Evolutionary conservation across 1,284 basidiomycete species (phyloP).

Genomic region (Bondarzewia mesenterica): DNA sequence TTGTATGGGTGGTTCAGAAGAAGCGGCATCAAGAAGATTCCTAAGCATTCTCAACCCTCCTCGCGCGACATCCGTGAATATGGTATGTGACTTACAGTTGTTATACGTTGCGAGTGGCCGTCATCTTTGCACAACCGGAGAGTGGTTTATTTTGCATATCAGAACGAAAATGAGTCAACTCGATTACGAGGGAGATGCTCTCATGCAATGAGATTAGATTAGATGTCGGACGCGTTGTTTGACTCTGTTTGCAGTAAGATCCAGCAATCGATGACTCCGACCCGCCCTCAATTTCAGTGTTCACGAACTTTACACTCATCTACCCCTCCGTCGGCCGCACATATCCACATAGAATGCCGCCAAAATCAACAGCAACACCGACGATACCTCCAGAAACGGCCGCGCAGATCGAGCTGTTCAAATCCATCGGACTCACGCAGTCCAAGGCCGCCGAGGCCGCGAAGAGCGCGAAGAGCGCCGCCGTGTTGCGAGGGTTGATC

Average conservation of each 20-base stretch:
- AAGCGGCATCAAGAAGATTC: no score
- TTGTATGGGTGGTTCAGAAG: no score
- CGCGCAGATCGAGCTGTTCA: constrained; percentile 60
- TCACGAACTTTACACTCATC: background rate
- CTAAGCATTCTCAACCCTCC: no score
- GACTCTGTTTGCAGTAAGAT: constrained; percentile 8
- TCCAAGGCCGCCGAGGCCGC: constrained; percentile 80
- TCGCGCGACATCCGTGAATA: no score
- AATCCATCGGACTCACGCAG: constrained; percentile 71
- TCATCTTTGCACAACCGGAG: no score
- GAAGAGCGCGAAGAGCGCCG: constrained; percentile 71
- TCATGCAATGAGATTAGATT: background rate
- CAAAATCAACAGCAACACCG: constrained; percentile 17
- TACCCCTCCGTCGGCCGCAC: background rate
- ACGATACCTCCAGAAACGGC: constrained; percentile 20
- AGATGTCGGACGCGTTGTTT: constrained; percentile 12
- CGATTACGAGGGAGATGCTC: background rate
- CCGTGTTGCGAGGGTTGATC: constrained; percentile 67
- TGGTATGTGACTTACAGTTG: no score
- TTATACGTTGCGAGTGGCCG: no score
- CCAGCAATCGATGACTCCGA: constrained; percentile 7
- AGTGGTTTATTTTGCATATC: no score
- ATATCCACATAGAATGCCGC: constrained; percentile 18
- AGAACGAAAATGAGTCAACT: no score
- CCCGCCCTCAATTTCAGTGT: constrained; percentile 4